A percentile compares a stretch with the other conserved stretches of the same genome.
Evolutionary conservation across 1,284 basidiomycete species (phyloP).

Genomic region (Taiwanofungus camphoratus): DNA sequence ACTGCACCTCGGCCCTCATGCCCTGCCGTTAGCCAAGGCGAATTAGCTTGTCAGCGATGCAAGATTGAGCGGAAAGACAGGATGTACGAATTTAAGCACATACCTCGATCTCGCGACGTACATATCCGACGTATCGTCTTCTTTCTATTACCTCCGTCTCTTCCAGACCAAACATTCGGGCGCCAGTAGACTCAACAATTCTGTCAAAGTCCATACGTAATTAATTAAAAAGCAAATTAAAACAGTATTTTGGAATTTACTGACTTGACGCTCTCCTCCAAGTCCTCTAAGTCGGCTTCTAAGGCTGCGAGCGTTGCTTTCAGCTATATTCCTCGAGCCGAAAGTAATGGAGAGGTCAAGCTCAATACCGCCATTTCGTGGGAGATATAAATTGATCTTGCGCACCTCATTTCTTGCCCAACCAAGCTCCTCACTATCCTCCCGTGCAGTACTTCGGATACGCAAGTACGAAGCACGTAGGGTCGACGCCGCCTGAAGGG

Average conservation of each 20-base stretch:
- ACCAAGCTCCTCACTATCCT: constrained; percentile 66
- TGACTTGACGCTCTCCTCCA: constrained; percentile 84
- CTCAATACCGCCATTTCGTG: too few relatives aligned
- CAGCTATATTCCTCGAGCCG: constrained; percentile 51
- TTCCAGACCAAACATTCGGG: constrained; percentile 78
- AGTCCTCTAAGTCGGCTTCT: constrained; percentile 80
- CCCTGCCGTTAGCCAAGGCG: constrained; percentile 45
- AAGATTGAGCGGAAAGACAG: constrained; percentile 7
- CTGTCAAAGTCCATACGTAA: constrained; percentile 31
- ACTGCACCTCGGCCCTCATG: constrained; percentile 58
- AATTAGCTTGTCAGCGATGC: constrained; percentile 5
- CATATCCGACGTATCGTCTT: constrained; percentile 67
- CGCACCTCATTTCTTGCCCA: constrained; percentile 71
- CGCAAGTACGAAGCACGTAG: constrained; percentile 71
- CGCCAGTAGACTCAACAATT: constrained; percentile 76
- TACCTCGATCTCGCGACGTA: constrained; percentile 75
- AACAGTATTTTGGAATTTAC: constrained; percentile 16
- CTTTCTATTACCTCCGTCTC: constrained; percentile 68
- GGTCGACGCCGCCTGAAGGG: constrained; percentile 63
- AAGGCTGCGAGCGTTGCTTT: constrained; percentile 70
- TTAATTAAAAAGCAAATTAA: not conserved
- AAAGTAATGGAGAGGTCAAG: too few relatives aligned
- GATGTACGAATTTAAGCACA: constrained; percentile 27
- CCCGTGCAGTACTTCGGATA: constrained; percentile 63
- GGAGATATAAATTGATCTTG: constrained; percentile 3